Base-by-base conservation (phyloP, 148 eudicot species). In the Camellia japonica region DNA sequence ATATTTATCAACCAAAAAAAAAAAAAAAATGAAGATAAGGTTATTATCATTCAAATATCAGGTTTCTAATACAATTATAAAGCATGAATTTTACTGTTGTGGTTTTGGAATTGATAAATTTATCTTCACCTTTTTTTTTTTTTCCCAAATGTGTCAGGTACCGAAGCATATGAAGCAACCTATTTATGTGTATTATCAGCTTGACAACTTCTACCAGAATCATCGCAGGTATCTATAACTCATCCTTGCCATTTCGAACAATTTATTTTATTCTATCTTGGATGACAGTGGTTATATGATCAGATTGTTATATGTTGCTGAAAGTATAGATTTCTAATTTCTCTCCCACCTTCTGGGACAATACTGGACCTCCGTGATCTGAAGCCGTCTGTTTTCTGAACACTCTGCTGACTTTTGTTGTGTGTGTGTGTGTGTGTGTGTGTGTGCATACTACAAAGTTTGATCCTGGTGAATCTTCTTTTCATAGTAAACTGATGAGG, bases 171-270 rank as follows among this genome's bases (percentile, higher is more conserved):
- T 97, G 99, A 88, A 91, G 79, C 86, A 87, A 59, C 99, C 99
- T 44, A 90, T 97, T 54, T 92, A 90, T 87, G 94, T 94, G 61
- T 97, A 97, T 79, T 97, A 97, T 85, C 97, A 97, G 88, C 97
- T 97, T 44, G 99, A 97, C 87, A 97, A 97, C 80, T 97, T 88
- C 83, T 97, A 94, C 83, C 99, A 97, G 89, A 97, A 97, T 82
- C 99, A 97, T 82, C 99, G 99, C 84, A 91, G 99, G 99, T 93
- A 85, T 59, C 18, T 51, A 55, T 15, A 13, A 11, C 15, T 5
- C 41, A 2, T 14, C 54, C 42, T 69, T 59, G 51, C 51, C n/a
- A 30, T 74, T 58, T 41, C 2, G 6, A 5, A 41, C 47, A 41
- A 8, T 23, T 58, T 11, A 30, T 30, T 30, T 30, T 30, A 30